These are phyloP conservation scores for Suillus cothurnatus DNA, from an alignment of 768 basidiomycete species.

Conservation along the genomic window DNA sequence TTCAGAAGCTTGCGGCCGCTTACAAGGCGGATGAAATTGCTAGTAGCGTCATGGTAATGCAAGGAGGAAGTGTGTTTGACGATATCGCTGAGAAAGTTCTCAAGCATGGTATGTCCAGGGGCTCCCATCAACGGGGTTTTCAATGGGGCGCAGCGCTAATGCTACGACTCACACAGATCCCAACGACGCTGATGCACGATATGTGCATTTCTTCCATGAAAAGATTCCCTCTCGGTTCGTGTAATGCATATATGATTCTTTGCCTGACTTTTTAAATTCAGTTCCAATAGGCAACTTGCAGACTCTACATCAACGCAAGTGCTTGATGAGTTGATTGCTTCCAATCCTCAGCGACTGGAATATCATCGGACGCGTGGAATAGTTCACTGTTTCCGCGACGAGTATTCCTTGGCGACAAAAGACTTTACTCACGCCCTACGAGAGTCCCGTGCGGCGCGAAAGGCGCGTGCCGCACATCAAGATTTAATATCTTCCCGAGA, in stretches of 20 bases:
- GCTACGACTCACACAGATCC: constrained; percentile 54
- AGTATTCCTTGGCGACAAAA: constrained; percentile 70
- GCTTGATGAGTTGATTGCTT: constrained; percentile 76
- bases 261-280: constrained; percentile 21
- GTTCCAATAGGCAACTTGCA: constrained; percentile 68
- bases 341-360: constrained; percentile 76
- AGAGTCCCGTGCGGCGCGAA: constrained; percentile 73
- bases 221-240: constrained; percentile 89
- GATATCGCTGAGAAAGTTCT: constrained; percentile 90
- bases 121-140: background rate
- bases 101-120: constrained; percentile 51
- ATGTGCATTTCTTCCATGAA: constrained; percentile 94
- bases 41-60: constrained; percentile 94
- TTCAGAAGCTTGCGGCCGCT: constrained; percentile 84
- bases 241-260: constrained; percentile 10
- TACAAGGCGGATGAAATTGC: constrained; percentile 91
- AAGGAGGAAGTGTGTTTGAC: constrained; percentile 89
- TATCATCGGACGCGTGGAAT: constrained; percentile 90
- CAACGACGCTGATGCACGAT: constrained; percentile 74
- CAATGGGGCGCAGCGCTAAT: background rate
- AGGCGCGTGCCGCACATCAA: constrained; percentile 58
- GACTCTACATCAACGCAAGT: constrained; percentile 80
- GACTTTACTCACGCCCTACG: constrained; percentile 83
- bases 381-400: constrained; percentile 87
- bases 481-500: constrained; percentile 41